Base-by-base conservation (phyloP, 805 yeast genomes). In the Scheffersomyces ergatensis region DNA sequence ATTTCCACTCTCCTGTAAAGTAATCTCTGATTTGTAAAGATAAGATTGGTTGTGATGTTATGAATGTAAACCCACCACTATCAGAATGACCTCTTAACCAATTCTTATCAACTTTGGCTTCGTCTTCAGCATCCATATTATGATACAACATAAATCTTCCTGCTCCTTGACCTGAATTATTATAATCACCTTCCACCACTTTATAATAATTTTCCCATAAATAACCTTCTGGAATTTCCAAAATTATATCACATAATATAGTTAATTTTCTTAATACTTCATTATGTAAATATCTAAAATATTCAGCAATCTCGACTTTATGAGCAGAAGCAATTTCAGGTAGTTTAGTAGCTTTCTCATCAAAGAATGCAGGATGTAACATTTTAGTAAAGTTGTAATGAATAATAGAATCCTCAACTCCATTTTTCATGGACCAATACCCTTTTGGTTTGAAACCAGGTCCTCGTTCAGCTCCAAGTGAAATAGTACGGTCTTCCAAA, bases 1-100 rank as follows among this genome's bases (percentile, higher is more conserved):
- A 60, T 34, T 46, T 58, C 65, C 65, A 60, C 20, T 56, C 42
- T 7, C 64, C 62, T 15, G 59, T 43, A 38, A 38, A 55, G 38
- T 58, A 58, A 45, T 61, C 65, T 34, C 63, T 49, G 14, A 60
- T 60, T 42, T 60, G 63, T 16, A 60, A 44, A 6, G 63, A 57
- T 19, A 57, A 46, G 20, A 60, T 60, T 13, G 65, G 65, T 39
- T 60, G 65, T 15, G 62, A 57, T 5, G 65, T 57, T 21, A 60
- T 57, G 38, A 60, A 60, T 5, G 65, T 60, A 30, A 60, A 60
- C 5, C 56, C 65, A 14, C 58, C 55, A 16, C 60, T 49, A 38
- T 60, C 65, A 4, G 65, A 60, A 41, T 60, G 65, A 6, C 65
- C 65, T 34, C 65, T 47, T 20, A 60, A 47, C 60, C 60, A 56